Base-by-base conservation (phyloP, 2,329 filamentous ascomycete species). In the Trichophyton verrucosum region DNA sequence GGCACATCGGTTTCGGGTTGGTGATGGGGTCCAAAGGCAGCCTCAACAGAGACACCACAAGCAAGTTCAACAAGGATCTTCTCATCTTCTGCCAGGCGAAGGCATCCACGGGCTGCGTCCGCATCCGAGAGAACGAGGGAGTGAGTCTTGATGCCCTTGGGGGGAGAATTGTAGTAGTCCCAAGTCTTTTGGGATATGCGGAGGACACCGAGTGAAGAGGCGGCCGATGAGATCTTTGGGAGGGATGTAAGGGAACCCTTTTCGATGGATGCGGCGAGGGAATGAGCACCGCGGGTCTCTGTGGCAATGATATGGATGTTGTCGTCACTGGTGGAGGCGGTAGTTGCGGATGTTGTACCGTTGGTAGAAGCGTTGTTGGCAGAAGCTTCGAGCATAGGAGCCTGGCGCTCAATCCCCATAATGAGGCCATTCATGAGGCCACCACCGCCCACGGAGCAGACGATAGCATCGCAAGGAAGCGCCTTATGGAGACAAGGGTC, bases 361-460 rank as follows among this genome's bases (percentile, higher is more conserved):
- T 65, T 58, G 15, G 62, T 60, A 13, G 62, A 55, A 30, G 62
- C 63, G 59, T 64, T 62, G n/a, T 61, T 59, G 11, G 58, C 65
- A 44, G 36, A 27, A 62, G 57, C 62, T n/a, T 62, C 62, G 51
- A 65, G 64, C 61, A 69, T 76, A 68, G 75, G 60, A 66, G 71
- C 64, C 64, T 74, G 71, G 49, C 75, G 72, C 67, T 85, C 80
- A 24, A 91, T 76, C 8, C 87, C 88, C 69, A 85, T 78, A 73
- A 88, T 82, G 61, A 95, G 75, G 3, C 90, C 90, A 68, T 86
- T 88, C 59, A 95, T 80, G 22, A 95, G 75, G 0, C 90, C 89
- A 15, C 90, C 90, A 8, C 90, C 90, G 5, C 90, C 90, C 42
- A 91, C 88, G 62, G 81, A 86, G 73, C 88, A 92, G 51, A 94